Evolutionary conservation across 1,284 basidiomycete species (phyloP), one percentile per base, ranked within the genome.

Genomic region (Pterulicium gracile): DNA sequence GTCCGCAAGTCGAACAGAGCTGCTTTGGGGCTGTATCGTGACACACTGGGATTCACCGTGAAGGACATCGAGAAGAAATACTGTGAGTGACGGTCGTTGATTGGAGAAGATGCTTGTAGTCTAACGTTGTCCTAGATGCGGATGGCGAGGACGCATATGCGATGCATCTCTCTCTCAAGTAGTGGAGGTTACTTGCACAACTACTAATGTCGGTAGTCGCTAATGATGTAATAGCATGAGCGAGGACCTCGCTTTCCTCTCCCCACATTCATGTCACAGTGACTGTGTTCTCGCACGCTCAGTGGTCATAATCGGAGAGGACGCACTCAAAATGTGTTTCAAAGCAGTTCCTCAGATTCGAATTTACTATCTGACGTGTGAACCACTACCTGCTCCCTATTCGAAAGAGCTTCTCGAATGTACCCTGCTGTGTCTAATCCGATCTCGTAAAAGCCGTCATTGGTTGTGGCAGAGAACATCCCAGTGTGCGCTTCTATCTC

Each of bases 1-100:
- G 93, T 97, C 19, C 78, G 93, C 47, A 91, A 94, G 62, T 91
- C 89, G 13, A 96, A 96, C 60, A 77, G 91, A 47, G 92, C 93
- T 0, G 93, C 93, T 0, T 70, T 96, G 43, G 79, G 77, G 19
- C 67, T 97, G 48, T 97, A 97, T 61, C 76, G 81, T 48, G 92
- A 96, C 61, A 88, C 88, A 3, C 70, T 97, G 13, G 91, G 90
- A 0, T 97, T 97, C 65, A 77, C 81, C 1, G 81, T 94, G 13
- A 79, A 86, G 53, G 79, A 79, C 44, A 81, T 93, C 51, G 93
- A 96, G 62, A 87, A 89, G 61, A 81, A 78, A 55, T 96, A 97
- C 54, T 97, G 91, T 92, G 52, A 53, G 75, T 64, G 15, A 45
- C n/a, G 40, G 3, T 17, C 19, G 45, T 20, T 35, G 20, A 36